phyloP scores from a whole-genome alignment of 495 filamentous ascomycete genomes.

The Amniculicola lignicola region DNA sequence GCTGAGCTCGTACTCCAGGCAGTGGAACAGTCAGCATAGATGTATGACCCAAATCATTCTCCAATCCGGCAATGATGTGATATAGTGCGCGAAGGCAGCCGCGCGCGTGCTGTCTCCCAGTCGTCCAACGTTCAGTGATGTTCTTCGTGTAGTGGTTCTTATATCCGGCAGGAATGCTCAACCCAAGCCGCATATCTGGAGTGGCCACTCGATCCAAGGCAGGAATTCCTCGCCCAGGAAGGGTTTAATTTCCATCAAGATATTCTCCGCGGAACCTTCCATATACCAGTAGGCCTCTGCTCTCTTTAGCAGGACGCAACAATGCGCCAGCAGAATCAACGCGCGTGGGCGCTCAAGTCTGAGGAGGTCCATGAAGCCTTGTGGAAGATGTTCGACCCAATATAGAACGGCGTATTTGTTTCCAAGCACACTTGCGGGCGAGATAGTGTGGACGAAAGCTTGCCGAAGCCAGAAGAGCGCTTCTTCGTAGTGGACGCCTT shows the following conservation, averaged over 20 bases:
- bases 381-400: slow-evolving; percentile 3
- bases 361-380: slow-evolving; percentile 14
- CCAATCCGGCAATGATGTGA: no score
- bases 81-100: no score
- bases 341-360: slow-evolving; percentile 3
- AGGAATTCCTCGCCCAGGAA: slow-evolving; percentile 11
- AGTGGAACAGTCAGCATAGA: no score
- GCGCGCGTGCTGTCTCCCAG: no score
- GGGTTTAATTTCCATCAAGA: slow-evolving; percentile 10
- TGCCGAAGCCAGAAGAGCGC: slow-evolving; percentile 21
- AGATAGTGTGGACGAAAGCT: slow-evolving; percentile 12
- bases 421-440: background rate
- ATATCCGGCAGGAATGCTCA: no score
- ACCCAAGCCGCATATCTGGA: slow-evolving; percentile 5
- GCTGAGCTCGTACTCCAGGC: no score
- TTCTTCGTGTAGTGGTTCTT: no score
- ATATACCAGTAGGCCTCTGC: slow-evolving; percentile 15
- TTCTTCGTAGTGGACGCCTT: slow-evolving; percentile 7
- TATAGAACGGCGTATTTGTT: slow-evolving; percentile 10
- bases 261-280: slow-evolving; percentile 13
- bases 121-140: no score
- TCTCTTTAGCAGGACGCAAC: slow-evolving; percentile 9
- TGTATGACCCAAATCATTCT: no score
- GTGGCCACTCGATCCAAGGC: slow-evolving; percentile 24
- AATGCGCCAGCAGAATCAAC: slow-evolving; percentile 15